Conservation (phyloP, 805 yeast genomes). For the Barnettozyma populi region DNA sequence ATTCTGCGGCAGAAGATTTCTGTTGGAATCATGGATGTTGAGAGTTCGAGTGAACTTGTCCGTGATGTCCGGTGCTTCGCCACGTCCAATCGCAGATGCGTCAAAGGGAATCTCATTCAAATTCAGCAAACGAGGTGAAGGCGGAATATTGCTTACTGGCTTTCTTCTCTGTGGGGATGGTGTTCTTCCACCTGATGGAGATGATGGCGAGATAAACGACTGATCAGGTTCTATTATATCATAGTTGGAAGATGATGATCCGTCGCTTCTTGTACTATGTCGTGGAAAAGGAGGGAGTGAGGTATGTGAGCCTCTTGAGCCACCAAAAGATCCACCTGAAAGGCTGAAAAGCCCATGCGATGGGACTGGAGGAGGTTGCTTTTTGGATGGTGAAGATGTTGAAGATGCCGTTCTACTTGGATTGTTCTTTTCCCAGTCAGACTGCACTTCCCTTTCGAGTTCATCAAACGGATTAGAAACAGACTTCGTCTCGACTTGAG, state of each 20-base stretch:
- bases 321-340: slow-evolving; percentile 3
- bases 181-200: background rate
- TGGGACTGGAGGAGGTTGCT: slow-evolving; percentile 25
- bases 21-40: slow-evolving; percentile 9
- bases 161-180: slow-evolving; percentile 20
- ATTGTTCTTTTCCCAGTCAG: slow-evolving; percentile 24
- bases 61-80: background rate
- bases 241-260: slow-evolving; percentile 9
- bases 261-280: slow-evolving; percentile 3
- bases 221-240: slow-evolving; percentile 19
- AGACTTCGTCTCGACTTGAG: background rate
- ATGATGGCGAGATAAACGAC: background rate
- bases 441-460: slow-evolving; percentile 30
- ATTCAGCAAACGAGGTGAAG: slow-evolving; percentile 8
- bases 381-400: slow-evolving; percentile 5
- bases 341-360: slow-evolving; percentile 17
- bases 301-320: slow-evolving; percentile 2
- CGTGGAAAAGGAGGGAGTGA: slow-evolving; percentile 14
- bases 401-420: slow-evolving; percentile 1
- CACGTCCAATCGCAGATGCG: slow-evolving; percentile 14
- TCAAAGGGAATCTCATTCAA: slow-evolving; percentile 20
- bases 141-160: slow-evolving; percentile 16
- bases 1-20: background rate
- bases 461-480: slow-evolving; percentile 27
- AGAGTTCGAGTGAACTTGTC: background rate